Base-by-base conservation (phyloP, 805 yeast species). In the Wickerhamomyces bisporus region DNA sequence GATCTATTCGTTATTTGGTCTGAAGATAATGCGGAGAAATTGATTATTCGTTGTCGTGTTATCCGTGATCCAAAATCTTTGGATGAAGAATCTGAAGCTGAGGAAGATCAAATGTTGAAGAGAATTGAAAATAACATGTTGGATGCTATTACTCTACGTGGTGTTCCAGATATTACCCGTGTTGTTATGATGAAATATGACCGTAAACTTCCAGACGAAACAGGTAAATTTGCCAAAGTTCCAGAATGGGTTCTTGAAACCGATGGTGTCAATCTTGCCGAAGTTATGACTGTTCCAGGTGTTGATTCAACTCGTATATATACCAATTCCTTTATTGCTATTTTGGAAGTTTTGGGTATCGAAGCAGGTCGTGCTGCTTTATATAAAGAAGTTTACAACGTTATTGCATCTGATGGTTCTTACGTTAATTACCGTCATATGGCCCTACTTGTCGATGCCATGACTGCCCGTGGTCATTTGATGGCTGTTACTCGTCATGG, bases 401-500 rank as follows among this genome's bases (percentile, higher is more conserved):
- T 93, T 53, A 88, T 93, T 75, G 96, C 98, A 4, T 93, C 95
- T 56, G 99, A 93, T 75, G 99, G 98, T 85, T 89, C 98, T 27
- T 93, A 93, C 57, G 99, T 93, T 45, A 93, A 93, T 66, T 93
- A 93, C 68, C 82, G 99, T 68, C 99, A 93, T 58, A 83, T 93
- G 93, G 97, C 99, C 5, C 70, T 93, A 53, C 73, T 93, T 54
- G 98, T 93, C 42, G 99, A 93, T 70, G 94, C 89, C 27, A 93
- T 93, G 99, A 93, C 99, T 2, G 86, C 95, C 28, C 82, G 96
- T 58, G 99, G 99, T 57, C 96, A 91, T 59, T 73, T 93, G 64
- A 91, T 94, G 86, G 98, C 99, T 29, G 89, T 93, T 55, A 91
- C 98, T 31, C 94, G 99, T 76, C 98, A 93, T 60, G 99, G 99